Base-by-base conservation (phyloP, 352 stramenopile genomes). In the Phytophthora lateralis region DNA sequence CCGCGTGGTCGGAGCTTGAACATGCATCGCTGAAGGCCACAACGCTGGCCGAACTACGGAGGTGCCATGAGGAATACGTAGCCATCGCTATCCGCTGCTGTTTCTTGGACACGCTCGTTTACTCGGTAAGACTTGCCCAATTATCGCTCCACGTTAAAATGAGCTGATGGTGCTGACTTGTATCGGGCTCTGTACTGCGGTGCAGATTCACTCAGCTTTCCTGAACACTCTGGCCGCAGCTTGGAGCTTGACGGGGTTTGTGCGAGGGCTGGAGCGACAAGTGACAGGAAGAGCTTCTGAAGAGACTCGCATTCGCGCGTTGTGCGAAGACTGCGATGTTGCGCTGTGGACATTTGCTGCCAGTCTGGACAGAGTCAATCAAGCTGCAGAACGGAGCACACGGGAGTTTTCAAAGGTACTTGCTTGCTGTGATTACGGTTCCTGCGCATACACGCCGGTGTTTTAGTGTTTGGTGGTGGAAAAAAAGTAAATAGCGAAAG, bases 381-480 rank as follows among this genome's bases (percentile, higher is more conserved):
- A 39, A 9, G 51, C 75, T 54, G 60, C 60, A 9, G 63, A 78
- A 39, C 63, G 57, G 21, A 60, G 45, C 20, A 65, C 75, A 37
- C 73, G 73, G 14, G 60, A 75, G 11, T 82, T 85, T 61, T 73
- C 61, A 29, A 64, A 81, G 70, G 77, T 87, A 66, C 37, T 18
- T 24, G 24, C 20, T 43, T 52, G 34, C 20, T 59, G 41, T 58
- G 37, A 55, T 43, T 54, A 46, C 41, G 21, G 18, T 17, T 50
- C 39, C 18, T 51, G 47, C 27, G 45, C 35, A 50, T 60, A 44
- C 32, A 55, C 35, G 58, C 57, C 49, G 34, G 42, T 21, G 38
- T 66, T 42, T 62, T 56, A 39, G 26, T 53, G 39, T 20, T 27
- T n/a, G n/a, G n/a, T n/a, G 32, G 35, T 45, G 39, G 44, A 52